A percentile compares a stretch with the other conserved stretches of the same genome.
Evolutionary conservation across 306 rosid species (phyloP).

Genomic region (Castanospermum australe): DNA sequence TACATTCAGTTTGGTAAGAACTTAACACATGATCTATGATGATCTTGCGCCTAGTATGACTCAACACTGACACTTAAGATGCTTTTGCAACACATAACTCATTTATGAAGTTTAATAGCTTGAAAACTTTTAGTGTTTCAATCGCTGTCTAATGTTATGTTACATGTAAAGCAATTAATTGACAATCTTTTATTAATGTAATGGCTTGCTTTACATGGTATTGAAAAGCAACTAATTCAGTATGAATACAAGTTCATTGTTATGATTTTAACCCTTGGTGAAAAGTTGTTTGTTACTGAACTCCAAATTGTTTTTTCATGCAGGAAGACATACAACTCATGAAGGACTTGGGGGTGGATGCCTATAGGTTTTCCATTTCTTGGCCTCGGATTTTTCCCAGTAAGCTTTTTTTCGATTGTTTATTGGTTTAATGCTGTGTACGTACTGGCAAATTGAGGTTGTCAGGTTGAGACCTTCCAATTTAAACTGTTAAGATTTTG

Average conservation of each 20-base stretch:
- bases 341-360: conserved; percentile 91
- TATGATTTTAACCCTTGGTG: neutral
- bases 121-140: neutral
- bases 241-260: neutral
- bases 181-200: neutral
- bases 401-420: conserved; percentile 33
- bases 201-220: neutral
- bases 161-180: neutral
- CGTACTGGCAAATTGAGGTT: neutral
- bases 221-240: neutral
- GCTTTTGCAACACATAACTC: neutral
- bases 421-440: neutral
- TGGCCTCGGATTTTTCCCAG: conserved; percentile 91
- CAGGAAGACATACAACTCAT: conserved; percentile 83
- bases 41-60: neutral
- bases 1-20: neutral
- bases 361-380: conserved; percentile 88
- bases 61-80: neutral
- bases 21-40: neutral
- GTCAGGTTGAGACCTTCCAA: neutral
- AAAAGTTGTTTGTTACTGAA: neutral
- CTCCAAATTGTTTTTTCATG: neutral
- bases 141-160: neutral
- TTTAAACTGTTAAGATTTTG: neutral
- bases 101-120: neutral